Percentiles rank a stretch among this genome's conserved stretches.
phyloP scores from a whole-genome alignment of 306 rosid species.

The Glycine latifolia region DNA sequence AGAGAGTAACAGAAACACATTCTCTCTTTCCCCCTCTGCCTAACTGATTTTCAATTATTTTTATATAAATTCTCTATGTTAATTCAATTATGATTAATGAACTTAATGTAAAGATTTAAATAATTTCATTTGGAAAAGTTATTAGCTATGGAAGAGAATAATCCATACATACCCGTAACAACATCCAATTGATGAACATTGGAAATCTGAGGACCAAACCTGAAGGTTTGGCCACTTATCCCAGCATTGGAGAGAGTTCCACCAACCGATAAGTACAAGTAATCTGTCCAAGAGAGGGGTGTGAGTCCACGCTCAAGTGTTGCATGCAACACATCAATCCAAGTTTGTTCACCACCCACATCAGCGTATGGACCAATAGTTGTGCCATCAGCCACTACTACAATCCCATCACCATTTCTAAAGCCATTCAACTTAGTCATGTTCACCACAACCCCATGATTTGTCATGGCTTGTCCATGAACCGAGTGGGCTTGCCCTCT shows the following conservation, averaged over 20 bases:
- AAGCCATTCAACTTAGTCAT: constrained; percentile 57
- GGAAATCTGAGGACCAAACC: constrained; percentile 80
- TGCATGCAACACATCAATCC: constrained; percentile 79
- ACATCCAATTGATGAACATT: constrained; percentile 81
- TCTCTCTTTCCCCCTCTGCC: too few relatives aligned
- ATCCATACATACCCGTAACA: constrained; percentile 62
- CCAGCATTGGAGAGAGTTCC: constrained; percentile 96
- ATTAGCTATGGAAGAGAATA: too few relatives aligned
- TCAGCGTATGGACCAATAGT: constrained; percentile 56
- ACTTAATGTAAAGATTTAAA: neutral
- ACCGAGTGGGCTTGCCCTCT: constrained; percentile 84
- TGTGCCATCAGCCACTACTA: constrained; percentile 41
- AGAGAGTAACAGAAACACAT: neutral
- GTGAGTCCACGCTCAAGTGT: constrained; percentile 60
- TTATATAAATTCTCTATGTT: neutral
- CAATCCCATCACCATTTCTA: constrained; percentile 48
- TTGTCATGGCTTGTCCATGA: constrained; percentile 77
- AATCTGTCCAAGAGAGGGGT: constrained; percentile 86
- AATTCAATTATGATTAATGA: neutral
- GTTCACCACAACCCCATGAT: constrained; percentile 75
- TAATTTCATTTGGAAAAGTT: neutral
- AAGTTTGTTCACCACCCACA: constrained; percentile 80
- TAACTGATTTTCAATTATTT: neutral
- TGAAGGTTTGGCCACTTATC: constrained; percentile 84
- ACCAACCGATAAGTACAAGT: constrained; percentile 73